Evolutionary conservation across 345 rosid genomes (phyloP).

Genomic region (Corchorus capsularis): DNA sequence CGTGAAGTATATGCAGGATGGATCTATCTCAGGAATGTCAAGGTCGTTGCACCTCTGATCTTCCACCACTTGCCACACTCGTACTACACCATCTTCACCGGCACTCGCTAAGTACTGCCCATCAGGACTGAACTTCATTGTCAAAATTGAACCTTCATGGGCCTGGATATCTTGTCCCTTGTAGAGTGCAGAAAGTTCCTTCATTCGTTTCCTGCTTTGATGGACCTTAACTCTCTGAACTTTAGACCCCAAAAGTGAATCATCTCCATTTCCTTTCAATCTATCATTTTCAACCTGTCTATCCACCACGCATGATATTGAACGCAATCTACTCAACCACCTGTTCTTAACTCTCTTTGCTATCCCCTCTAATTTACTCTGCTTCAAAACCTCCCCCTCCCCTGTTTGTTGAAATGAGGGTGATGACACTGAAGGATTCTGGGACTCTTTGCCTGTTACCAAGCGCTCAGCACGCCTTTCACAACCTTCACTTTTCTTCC

Average conservation of each 20-base stretch:
- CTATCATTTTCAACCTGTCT: conserved; percentile 39
- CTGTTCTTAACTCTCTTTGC: conserved; percentile 49
- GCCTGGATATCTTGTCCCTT: conserved; percentile 77
- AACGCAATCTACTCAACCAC: conserved; percentile 65
- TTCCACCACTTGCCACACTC: conserved; percentile 73
- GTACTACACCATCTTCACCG: conserved; percentile 64
- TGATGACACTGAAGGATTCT: conserved; percentile 21
- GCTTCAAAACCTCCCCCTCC: conserved; percentile 34
- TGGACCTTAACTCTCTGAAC: conserved; percentile 70
- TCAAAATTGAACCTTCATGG: conserved; percentile 66
- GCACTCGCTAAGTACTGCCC: conserved; percentile 83
- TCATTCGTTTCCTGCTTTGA: conserved; percentile 52
- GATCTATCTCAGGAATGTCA: conserved; percentile 72
- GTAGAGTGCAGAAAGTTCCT: conserved; percentile 76
- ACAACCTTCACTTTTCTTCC: conserved; percentile 20
- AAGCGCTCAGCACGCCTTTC: conserved; percentile 25
- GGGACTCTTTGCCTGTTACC: conserved; percentile 16
- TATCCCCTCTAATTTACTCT: conserved; percentile 25
- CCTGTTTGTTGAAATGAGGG: conserved; percentile 28
- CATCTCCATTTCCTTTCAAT: conserved; percentile 35
- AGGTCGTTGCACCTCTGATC: conserved; percentile 60
- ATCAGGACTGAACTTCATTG: conserved; percentile 83
- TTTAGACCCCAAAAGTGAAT: conserved; percentile 33
- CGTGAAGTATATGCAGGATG: conserved; percentile 74
- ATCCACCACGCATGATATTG: conserved; percentile 57